phyloP scores from a whole-genome alignment of 2,329 filamentous ascomycete species.

The Exophiala sp. region DNA sequence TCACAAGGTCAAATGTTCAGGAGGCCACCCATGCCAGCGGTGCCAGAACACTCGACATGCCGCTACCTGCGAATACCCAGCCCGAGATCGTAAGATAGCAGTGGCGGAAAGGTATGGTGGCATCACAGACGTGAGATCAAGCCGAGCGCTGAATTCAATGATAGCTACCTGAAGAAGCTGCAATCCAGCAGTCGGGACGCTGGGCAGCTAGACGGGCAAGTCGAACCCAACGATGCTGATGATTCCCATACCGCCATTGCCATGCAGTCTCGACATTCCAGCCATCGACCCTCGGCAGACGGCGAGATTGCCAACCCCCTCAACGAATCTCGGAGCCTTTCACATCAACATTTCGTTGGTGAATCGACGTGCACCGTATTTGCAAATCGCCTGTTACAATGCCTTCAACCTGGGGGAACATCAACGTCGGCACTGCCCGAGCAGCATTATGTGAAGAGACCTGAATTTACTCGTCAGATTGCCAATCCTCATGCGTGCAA shows the following conservation, averaged over 20 bases:
- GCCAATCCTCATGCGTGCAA: background rate
- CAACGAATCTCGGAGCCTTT: background rate
- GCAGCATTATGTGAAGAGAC: constrained; percentile 1
- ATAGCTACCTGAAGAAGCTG: constrained; percentile 1
- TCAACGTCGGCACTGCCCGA: background rate
- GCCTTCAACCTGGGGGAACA: background rate
- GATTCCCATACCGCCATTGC: background rate
- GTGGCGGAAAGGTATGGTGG: background rate
- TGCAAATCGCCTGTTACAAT: background rate
- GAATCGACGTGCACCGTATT: background rate
- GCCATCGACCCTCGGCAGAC: background rate
- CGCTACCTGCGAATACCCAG: background rate
- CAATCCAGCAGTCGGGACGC: background rate
- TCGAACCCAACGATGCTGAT: background rate
- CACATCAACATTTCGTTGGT: background rate
- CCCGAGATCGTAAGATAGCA: background rate
- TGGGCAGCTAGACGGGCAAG: background rate
- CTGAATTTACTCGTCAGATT: background rate
- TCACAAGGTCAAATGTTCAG: background rate
- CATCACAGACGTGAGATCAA: background rate
- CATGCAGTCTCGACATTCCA: background rate
- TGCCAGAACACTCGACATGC: background rate
- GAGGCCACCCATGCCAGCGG: background rate
- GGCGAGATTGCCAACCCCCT: background rate
- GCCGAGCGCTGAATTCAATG: background rate